Base-by-base conservation (phyloP, 352 stramenopile genomes). In the Phytophthora nicotianae region DNA sequence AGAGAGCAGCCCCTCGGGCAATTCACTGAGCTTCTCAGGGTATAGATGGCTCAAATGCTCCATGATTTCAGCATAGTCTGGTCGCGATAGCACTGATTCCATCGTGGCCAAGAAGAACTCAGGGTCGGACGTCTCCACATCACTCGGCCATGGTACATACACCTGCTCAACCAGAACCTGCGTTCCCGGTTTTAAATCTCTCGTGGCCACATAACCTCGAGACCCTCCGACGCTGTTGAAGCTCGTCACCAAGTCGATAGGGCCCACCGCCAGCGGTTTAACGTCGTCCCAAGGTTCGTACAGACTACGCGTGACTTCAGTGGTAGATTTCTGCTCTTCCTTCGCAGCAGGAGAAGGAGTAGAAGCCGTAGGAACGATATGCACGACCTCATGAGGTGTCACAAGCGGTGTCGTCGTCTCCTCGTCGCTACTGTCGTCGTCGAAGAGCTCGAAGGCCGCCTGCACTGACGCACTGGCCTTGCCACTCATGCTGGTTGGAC, bases 71-170 rank as follows among this genome's bases (percentile, higher is more conserved):
- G 75, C 55, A 40, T 86, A 88, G 72, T 97, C 79, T 1, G 72
- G 48, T 45, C 81, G 71, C 0, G 81, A 65, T 17, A 98, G 68
- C 40, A 98, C 83, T 51, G 77, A 77, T 41, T 89, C 73, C 63
- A 98, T 84, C n/a, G 92, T 96, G 37, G 88, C 83, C 26, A 98
- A 71, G 59, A 96, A 94, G 47, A 98, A 87, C 42, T 82, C 65
- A 8, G 81, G 75, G 52, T 91, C 77, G 17, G 80, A 78, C 19
- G 85, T 89, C 46, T 95, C 75, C 33, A 98, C 80, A 56, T 96
- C 81, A 10, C 77, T 72, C 2, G 89, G 88, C 95, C 95, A 98
- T n/a, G 86, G 77, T 47, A 97, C 76, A 41, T 92, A 93, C 14
- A 96, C 81, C 33, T 93, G 79, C 70, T 98, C 94, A 24, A 97